These are phyloP conservation scores for Mucuna pruriens DNA, from an alignment of 306 rosid species.

Conservation along the genomic window DNA sequence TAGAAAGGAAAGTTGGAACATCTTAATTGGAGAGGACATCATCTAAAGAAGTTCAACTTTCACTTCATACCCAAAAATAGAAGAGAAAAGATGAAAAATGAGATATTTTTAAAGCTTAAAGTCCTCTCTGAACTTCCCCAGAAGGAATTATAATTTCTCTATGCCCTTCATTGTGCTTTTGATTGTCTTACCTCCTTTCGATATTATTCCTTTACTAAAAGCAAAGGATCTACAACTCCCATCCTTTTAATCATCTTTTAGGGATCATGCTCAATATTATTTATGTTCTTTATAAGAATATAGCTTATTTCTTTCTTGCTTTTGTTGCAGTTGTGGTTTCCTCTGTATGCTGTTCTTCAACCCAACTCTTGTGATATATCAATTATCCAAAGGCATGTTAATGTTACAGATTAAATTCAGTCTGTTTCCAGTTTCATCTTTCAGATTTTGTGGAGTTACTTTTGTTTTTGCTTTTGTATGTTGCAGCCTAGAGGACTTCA, in stretches of 20 bases:
- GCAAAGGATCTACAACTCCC: background rate
- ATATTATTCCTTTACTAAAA: background rate
- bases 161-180: background rate
- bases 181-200: background rate
- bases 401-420: constrained; percentile 31
- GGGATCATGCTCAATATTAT: background rate
- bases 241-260: background rate
- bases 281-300: constrained; percentile 12
- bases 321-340: constrained; percentile 88
- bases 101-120: too few species aligned
- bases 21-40: too few species aligned
- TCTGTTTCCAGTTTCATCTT: constrained; percentile 1
- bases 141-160: too few species aligned
- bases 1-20: too few species aligned
- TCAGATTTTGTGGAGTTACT: constrained; percentile 20
- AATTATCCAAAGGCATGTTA: constrained; percentile 60
- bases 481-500: constrained; percentile 89
- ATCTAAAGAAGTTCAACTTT: too few species aligned
- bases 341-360: constrained; percentile 72
- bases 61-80: too few species aligned
- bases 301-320: constrained; percentile 30
- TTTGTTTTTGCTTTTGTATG: constrained; percentile 2
- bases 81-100: too few species aligned
- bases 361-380: constrained; percentile 44
- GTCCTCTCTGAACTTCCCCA: too few species aligned